These are phyloP conservation scores for Tylopilus sp. DNA, from an alignment of 768 basidiomycete species.

Conservation along the genomic window DNA sequence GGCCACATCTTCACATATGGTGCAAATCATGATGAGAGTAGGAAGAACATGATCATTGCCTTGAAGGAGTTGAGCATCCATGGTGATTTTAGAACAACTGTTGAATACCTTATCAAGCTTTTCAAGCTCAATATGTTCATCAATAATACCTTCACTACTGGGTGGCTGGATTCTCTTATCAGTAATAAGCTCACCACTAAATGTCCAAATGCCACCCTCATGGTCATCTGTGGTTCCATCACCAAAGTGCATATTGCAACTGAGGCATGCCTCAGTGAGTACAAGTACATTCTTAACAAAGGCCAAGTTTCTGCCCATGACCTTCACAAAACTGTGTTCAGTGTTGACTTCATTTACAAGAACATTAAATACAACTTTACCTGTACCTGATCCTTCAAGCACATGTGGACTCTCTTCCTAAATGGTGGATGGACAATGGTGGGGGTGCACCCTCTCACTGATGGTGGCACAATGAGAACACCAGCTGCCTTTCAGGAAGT, in stretches of 20 bases:
- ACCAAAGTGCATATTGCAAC: constrained; percentile 91
- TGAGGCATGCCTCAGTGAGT: constrained; percentile 87
- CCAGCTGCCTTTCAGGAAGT: no score
- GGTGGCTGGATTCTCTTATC: constrained; percentile 97
- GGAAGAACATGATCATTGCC: constrained; percentile 99
- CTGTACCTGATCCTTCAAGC: constrained; percentile 83
- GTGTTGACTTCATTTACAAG: constrained; percentile 96
- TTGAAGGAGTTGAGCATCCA: constrained; percentile 98
- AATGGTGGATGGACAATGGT: constrained; percentile 93
- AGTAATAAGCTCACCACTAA: constrained; percentile 97
- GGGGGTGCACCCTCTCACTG: constrained; percentile 88
- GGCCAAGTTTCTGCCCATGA: constrained; percentile 96
- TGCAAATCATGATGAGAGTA: constrained; percentile 88
- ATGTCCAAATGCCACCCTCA: constrained; percentile 87
- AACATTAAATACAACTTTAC: constrained; percentile 95
- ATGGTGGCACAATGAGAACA: no score
- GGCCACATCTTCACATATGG: constrained; percentile 99
- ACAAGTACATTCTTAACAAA: constrained; percentile 94
- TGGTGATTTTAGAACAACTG: constrained; percentile 97
- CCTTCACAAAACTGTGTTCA: constrained; percentile 93
- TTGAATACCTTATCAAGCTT: constrained; percentile 98
- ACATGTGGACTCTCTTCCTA: constrained; percentile 90
- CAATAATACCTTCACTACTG: constrained; percentile 96
- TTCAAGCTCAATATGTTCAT: constrained; percentile 94
- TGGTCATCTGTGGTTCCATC: constrained; percentile 78